phyloP scores from a whole-genome alignment of 2,329 filamentous ascomycete species.

The Ophiostoma angusticollis region DNA sequence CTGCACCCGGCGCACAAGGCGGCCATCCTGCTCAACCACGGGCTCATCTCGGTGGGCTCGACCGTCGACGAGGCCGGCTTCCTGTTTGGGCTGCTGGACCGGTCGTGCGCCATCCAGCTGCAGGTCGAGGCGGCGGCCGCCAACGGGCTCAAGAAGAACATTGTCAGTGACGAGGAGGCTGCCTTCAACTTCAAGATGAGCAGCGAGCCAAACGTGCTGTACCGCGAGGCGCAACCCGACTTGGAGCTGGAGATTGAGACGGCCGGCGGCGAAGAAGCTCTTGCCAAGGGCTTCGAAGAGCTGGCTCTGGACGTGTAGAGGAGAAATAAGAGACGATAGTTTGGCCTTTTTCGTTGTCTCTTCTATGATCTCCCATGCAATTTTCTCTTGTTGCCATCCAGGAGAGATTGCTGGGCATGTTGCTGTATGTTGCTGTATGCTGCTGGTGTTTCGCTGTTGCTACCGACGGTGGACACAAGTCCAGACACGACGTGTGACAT shows the following conservation, averaged over 20 bases:
- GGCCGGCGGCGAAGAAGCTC: slow-evolving; percentile 21
- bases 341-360: too few species aligned
- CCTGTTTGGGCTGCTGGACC: slow-evolving; percentile 55
- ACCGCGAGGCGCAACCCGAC: slow-evolving; percentile 34
- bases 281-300: slow-evolving; percentile 18
- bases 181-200: slow-evolving; percentile 31
- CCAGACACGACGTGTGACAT: too few species aligned
- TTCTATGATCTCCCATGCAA: neutral
- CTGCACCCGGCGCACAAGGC: slow-evolving; percentile 46
- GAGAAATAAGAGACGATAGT: too few species aligned
- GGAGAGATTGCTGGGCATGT: too few species aligned
- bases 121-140: slow-evolving; percentile 51
- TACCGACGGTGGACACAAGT: too few species aligned
- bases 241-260: slow-evolving; percentile 33
- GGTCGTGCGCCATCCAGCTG: slow-evolving; percentile 55
- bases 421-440: too few species aligned
- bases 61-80: slow-evolving; percentile 67
- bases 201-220: slow-evolving; percentile 31
- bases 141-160: slow-evolving; percentile 25
- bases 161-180: slow-evolving; percentile 28
- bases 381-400: too few species aligned
- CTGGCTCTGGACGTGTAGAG: slow-evolving; percentile 8
- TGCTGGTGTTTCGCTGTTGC: too few species aligned
- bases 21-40: slow-evolving; percentile 58
- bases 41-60: slow-evolving; percentile 53